Evolutionary conservation across 345 rosid genomes (phyloP).

Genomic region (Jatropha curcas): DNA sequence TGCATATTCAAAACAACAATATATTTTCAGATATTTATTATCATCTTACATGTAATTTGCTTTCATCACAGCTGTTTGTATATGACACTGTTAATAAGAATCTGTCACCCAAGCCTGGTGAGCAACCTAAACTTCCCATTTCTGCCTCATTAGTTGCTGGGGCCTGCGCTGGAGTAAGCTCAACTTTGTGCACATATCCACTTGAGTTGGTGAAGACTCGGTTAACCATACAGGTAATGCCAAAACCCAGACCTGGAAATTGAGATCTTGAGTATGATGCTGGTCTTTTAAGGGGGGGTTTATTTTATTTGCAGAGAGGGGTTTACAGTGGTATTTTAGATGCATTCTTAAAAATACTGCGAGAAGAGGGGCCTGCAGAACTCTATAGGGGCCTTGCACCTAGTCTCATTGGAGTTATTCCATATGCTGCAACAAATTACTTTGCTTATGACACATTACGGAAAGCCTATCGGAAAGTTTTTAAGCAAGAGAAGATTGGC

Average conservation of each 20-base stretch:
- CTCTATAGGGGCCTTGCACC: conserved; percentile 95
- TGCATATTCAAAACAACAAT: background rate
- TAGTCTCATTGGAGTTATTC: conserved; percentile 92
- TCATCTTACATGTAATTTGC: conserved; percentile 4
- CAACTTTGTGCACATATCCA: conserved; percentile 87
- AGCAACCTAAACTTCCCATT: conserved; percentile 60
- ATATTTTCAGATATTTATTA: background rate
- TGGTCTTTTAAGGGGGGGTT: background rate
- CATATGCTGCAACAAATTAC: conserved; percentile 91
- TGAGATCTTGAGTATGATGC: background rate
- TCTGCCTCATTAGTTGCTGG: conserved; percentile 93
- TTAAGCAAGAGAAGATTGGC: conserved; percentile 83
- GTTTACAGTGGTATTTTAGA: conserved; percentile 72
- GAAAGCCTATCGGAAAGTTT: conserved; percentile 60
- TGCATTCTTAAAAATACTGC: conserved; percentile 74
- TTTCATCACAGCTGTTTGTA: conserved; percentile 68
- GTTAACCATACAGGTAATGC: conserved; percentile 76
- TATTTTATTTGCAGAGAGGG: conserved; percentile 58
- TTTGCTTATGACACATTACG: conserved; percentile 83
- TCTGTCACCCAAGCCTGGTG: conserved; percentile 66
- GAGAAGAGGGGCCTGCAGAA: conserved; percentile 79
- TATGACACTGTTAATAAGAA: conserved; percentile 84
- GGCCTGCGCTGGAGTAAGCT: conserved; percentile 98
- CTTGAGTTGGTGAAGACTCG: conserved; percentile 93
- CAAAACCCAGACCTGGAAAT: background rate